phyloP scores from a whole-genome alignment of 2,329 filamentous ascomycete species.

The Pyrenophora graminea region DNA sequence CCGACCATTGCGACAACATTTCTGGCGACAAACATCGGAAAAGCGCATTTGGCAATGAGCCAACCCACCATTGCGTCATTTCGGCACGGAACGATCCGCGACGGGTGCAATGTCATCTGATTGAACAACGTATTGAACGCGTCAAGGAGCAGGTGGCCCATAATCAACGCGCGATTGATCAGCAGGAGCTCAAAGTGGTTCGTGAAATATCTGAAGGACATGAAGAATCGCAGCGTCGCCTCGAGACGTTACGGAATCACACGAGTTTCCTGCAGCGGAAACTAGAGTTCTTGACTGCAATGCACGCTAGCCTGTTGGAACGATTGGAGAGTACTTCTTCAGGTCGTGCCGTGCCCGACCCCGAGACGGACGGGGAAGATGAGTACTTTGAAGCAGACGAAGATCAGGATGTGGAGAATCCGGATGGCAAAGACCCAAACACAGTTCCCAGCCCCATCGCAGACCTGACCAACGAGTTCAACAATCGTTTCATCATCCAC shows the following conservation, averaged over 20 bases:
- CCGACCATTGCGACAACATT: slow-evolving; percentile 82
- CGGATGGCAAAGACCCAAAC: slow-evolving; percentile 60
- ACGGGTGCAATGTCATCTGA: slow-evolving; percentile 82
- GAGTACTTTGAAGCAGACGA: slow-evolving; percentile 57
- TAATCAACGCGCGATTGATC: slow-evolving; percentile 72
- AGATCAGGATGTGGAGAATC: slow-evolving; percentile 54
- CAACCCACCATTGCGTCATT: slow-evolving; percentile 95
- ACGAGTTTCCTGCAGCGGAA: slow-evolving; percentile 61
- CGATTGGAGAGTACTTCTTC: slow-evolving; percentile 64
- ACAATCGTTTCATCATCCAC: slow-evolving; percentile 97
- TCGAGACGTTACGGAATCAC: slow-evolving; percentile 61
- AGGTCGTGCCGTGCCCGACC: slow-evolving; percentile 50
- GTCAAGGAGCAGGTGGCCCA: slow-evolving; percentile 76
- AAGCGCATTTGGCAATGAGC: slow-evolving; percentile 90
- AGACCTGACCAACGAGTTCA: slow-evolving; percentile 92
- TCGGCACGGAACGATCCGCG: slow-evolving; percentile 74
- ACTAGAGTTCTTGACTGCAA: slow-evolving; percentile 61
- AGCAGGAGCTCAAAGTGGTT: slow-evolving; percentile 70
- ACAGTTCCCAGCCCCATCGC: slow-evolving; percentile 64
- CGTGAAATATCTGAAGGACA: slow-evolving; percentile 59
- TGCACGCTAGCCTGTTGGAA: slow-evolving; percentile 62
- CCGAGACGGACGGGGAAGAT: slow-evolving; percentile 50
- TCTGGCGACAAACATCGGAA: slow-evolving; percentile 79
- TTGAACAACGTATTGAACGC: slow-evolving; percentile 77
- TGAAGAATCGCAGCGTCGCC: slow-evolving; percentile 59